phyloP scores from a whole-genome alignment of 1,284 basidiomycete species.

The Cystobasidium pallidum region DNA sequence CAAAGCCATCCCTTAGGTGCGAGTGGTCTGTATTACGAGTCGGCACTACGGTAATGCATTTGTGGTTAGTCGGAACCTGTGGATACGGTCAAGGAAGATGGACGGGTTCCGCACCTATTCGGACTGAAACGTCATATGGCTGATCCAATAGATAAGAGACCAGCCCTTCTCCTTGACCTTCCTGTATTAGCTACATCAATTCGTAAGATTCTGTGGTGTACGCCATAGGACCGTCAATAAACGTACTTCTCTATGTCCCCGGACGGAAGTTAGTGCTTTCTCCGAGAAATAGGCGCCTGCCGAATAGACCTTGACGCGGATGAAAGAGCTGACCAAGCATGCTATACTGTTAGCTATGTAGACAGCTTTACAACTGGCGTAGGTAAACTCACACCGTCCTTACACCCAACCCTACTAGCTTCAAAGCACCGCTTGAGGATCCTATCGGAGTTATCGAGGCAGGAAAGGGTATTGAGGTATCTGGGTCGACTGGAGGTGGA shows the following conservation, averaged over 20 bases:
- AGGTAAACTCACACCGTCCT: slow-evolving; percentile 27
- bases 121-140: slow-evolving; percentile 66
- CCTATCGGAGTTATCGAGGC: slow-evolving; percentile 20
- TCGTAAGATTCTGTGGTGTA: not conserved
- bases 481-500: slow-evolving; percentile 34
- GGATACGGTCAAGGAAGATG: slow-evolving; percentile 48
- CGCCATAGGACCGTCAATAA: not conserved
- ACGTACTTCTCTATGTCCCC: slow-evolving; percentile 24
- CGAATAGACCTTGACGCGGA: slow-evolving; percentile 42
- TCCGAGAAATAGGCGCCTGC: slow-evolving; percentile 33
- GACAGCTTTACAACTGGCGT: too few relatives aligned
- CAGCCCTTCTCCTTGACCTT: slow-evolving; percentile 66
- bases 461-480: slow-evolving; percentile 41
- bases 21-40: slow-evolving; percentile 76
- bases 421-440: slow-evolving; percentile 8
- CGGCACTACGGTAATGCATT: slow-evolving; percentile 67
- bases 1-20: slow-evolving; percentile 81
- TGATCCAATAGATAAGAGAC: slow-evolving; percentile 68
- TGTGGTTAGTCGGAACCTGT: too few relatives aligned
- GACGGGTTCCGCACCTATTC: slow-evolving; percentile 64
- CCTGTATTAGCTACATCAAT: not conserved
- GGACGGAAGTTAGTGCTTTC: not conserved
- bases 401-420: slow-evolving; percentile 36
- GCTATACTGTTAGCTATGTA: too few relatives aligned
- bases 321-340: slow-evolving; percentile 32